These are phyloP conservation scores for Cyberlindnera maritima DNA, from an alignment of 805 yeast genomes.

Conservation along the genomic window DNA sequence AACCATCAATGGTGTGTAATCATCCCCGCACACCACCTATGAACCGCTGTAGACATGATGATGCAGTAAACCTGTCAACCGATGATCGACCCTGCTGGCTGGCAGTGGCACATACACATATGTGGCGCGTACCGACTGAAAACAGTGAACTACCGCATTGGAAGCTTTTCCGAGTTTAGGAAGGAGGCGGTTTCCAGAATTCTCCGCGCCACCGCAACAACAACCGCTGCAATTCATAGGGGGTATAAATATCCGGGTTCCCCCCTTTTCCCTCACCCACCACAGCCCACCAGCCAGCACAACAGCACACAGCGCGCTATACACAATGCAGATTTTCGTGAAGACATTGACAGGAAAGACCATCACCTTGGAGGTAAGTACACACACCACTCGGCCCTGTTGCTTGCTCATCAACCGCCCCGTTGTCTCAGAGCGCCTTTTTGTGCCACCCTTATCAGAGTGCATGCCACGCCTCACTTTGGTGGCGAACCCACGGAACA, in stretches of 20 bases:
- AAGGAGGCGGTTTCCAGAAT: background rate
- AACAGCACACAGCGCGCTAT: constrained; percentile 12
- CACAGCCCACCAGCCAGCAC: background rate
- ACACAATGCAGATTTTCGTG: constrained; percentile 81
- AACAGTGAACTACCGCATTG: background rate
- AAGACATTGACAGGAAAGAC: constrained; percentile 90
- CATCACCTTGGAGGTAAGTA: constrained; percentile 63
- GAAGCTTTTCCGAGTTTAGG: background rate
- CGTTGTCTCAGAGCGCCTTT: background rate
- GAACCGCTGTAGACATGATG: too few relatives aligned
- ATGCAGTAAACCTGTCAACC: too few relatives aligned
- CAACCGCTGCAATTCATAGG: constrained; percentile 9
- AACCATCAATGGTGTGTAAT: too few relatives aligned
- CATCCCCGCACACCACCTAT: too few relatives aligned
- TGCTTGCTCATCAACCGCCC: background rate
- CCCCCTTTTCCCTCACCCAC: constrained; percentile 10
- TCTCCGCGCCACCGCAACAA: constrained; percentile 8
- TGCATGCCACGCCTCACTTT: background rate
- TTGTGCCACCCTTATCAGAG: constrained; percentile 18
- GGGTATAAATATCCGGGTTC: constrained; percentile 9
- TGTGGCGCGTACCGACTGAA: background rate
- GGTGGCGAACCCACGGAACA: background rate
- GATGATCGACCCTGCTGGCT: background rate
- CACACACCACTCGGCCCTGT: constrained; percentile 6
- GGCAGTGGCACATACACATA: too few relatives aligned